Evolutionary conservation across 2,329 filamentous ascomycete species (phyloP), one percentile per base, ranked within the genome.

Genomic region (Tothia fuscella): DNA sequence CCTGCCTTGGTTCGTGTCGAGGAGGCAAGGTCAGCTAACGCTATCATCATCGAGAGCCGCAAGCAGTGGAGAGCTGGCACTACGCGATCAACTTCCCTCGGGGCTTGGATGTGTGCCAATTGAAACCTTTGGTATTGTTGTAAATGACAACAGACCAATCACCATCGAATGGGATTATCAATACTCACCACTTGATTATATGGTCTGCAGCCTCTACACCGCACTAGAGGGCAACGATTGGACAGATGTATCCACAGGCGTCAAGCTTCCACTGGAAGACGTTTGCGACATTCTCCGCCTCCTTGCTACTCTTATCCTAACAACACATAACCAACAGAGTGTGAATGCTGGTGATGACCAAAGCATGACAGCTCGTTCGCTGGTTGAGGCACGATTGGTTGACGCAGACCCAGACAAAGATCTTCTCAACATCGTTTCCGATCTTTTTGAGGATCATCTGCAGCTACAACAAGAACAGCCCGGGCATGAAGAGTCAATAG

Each of bases 351-450:
- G 14, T 3, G 26, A 32, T n/a, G 32, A 36, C 7, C 20, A 41
- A 21, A 25, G 12, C 6, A 17, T 31, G 21, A 22, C 36, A 17
- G 4, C 26, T 29, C 14, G 24, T 5, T 16, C 34, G 26, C 9
- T 43, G 2, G n/a, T 38, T 10, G 41, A 12, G 47, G 14, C 30
- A 41, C 53, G 43, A 49, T 51, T n/a, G 56, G 60, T 25, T 22
- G 29, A 32, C 20, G 32, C 21, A 31, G 41, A 44, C 3, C 22
- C 21, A 12, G 17, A 41, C 6, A 78, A 73, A 43, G 89, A 95
- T 56, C 80, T 96, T 40, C 72, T 93, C 40, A 77, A 76, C 9
- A 74, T 95, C 31, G 66, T 96, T 21, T 82, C 87, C 50, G 82
- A 93, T 47, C 84, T 89, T 1, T 80, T 96, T 50, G 91, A 96